Evolutionary conservation across 1,284 basidiomycete genomes (phyloP).

Genomic region (Thecaphora thlaspeos): DNA sequence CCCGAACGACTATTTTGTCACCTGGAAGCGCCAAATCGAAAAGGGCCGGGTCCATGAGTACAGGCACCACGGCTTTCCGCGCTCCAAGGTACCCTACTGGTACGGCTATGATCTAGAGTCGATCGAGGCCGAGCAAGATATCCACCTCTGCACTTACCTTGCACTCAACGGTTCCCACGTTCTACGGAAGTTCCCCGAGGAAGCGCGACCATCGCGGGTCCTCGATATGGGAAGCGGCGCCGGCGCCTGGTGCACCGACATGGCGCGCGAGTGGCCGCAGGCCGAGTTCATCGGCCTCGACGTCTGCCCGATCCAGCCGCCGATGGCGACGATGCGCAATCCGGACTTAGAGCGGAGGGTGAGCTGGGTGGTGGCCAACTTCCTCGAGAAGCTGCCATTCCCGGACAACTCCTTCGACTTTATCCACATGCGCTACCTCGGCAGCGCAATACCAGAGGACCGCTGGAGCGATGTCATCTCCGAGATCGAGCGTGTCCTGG

Average conservation of each 20-base stretch:
- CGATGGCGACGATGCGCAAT: conserved; percentile 18
- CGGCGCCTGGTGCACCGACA: conserved; percentile 40
- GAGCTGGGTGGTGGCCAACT: conserved; percentile 49
- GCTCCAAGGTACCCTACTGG: conserved; percentile 34
- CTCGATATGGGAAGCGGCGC: conserved; percentile 40
- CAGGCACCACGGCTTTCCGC: conserved; percentile 29
- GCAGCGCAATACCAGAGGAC: conserved; percentile 35
- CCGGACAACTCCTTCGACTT: conserved; percentile 47
- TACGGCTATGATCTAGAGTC: conserved; percentile 28
- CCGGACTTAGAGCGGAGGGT: conserved; percentile 33
- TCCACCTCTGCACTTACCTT: conserved; percentile 16
- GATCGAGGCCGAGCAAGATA: conserved; percentile 22
- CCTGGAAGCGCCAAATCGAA: conserved; percentile 7
- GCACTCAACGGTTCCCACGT: conserved; percentile 17
- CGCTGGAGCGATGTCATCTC: conserved; percentile 33
- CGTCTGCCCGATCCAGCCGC: conserved; percentile 39
- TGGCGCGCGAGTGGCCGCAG: conserved; percentile 35
- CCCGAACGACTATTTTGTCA: conserved; percentile 30
- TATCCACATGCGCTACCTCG: conserved; percentile 37
- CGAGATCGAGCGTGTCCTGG: conserved; percentile 29
- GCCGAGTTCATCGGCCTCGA: conserved; percentile 48
- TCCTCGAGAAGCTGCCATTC: conserved; percentile 41
- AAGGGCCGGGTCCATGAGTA: conserved; percentile 30
- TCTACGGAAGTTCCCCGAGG: conserved; percentile 17
- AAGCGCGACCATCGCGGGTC: conserved; percentile 26